Base-by-base conservation (phyloP, 352 stramenopile species). In the Globisporangium solare region DNA sequence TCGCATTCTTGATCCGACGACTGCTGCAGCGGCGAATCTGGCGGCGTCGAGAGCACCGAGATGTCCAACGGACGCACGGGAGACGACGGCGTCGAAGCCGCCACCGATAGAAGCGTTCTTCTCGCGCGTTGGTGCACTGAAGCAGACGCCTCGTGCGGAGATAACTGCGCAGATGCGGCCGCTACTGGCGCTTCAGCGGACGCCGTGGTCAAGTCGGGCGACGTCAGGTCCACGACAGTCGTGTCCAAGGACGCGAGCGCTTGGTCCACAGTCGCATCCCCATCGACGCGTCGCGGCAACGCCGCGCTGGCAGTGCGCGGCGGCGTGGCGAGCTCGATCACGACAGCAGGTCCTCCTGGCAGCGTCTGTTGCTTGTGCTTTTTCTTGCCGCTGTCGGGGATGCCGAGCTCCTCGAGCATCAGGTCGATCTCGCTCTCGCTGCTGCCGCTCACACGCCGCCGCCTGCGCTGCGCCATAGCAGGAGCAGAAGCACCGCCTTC, bases 191-290 rank as follows among this genome's bases (percentile, higher is more conserved):
- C 24, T 43, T 43, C 39, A n/a, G 5, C 6, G 12, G 39, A 64
- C n/a, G 63, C 58, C 3, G 60, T 61, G 17, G 65, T 66, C 20
- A 51, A 10, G 3, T 74, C 47, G 4, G 67, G 63, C 7, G 67
- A 75, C 18, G 74, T 75, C 54, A 89, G 54, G 52, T 85, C 68
- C 6, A 88, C 78, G 41, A 84, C 47, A 22, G 61, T 76, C 48
- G n/a, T 37, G 17, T 3, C n/a, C 17, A 20, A 18, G 20, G 20
- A 37, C 17, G 22, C n/a, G 6, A 48, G 24, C 60, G n/a, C 56
- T 59, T 41, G 21, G 41, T 35, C 7, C 39, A 56, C 42, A 35
- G 27, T 10, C 42, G 14, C 5, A 6, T 12, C 18, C 39, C 10
- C 39, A 43, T 43, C 39, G 22, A 35, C 15, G 15, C 50, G 46